Evolutionary conservation across 176 grass and related monocot species (phyloP).

Genomic region (Saccharum spontaneum): DNA sequence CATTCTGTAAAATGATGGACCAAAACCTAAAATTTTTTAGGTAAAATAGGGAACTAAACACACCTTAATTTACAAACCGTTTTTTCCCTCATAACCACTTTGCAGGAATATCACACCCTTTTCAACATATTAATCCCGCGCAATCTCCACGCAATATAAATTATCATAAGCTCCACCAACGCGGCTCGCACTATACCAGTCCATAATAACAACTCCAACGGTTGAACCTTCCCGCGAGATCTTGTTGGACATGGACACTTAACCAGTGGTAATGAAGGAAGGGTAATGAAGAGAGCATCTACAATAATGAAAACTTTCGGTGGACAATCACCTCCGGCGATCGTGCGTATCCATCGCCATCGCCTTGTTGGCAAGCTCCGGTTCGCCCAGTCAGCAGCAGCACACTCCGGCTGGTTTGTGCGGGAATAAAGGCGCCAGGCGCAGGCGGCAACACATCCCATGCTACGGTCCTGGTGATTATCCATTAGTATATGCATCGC

Average conservation of each 20-base stretch:
- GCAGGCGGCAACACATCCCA: neutral
- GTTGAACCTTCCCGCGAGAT: neutral
- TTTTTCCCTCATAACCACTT: neutral
- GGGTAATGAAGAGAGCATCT: neutral
- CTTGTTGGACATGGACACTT: neutral
- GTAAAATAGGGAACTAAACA: too few relatives aligned
- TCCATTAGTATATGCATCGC: neutral
- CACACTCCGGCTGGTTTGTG: neutral
- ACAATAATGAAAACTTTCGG: slow-evolving; percentile 37
- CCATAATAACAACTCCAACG: neutral
- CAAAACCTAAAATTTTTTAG: too few relatives aligned
- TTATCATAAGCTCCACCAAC: neutral
- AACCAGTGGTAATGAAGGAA: neutral
- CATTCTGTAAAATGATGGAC: too few relatives aligned
- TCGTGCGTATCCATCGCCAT: neutral
- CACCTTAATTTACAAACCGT: neutral
- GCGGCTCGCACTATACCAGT: neutral
- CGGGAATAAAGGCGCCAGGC: slow-evolving; percentile 11
- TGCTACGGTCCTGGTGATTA: neutral
- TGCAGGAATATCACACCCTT: neutral
- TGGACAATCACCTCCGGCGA: neutral
- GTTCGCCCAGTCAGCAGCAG: neutral
- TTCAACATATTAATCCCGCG: too few relatives aligned
- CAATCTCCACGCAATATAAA: neutral
- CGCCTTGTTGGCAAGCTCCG: neutral